phyloP scores from a whole-genome alignment of 805 yeast species.

The Pichia cabralensis region DNA sequence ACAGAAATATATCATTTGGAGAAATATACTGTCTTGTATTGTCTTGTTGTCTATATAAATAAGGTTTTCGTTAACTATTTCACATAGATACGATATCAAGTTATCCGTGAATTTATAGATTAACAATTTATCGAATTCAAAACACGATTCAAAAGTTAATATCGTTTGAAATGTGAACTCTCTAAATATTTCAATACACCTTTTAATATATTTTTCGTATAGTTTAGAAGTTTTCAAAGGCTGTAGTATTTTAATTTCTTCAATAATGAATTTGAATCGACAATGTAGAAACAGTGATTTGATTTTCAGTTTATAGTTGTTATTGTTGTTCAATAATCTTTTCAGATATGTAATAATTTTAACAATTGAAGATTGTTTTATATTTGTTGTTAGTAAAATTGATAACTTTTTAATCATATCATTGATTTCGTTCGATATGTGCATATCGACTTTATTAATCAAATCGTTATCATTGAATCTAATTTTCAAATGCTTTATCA shows the following conservation, averaged over 20 bases:
- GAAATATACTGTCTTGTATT: constrained; percentile 53
- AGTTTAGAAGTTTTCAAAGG: constrained; percentile 47
- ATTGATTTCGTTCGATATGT: constrained; percentile 45
- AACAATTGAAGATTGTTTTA: constrained; percentile 68
- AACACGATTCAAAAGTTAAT: constrained; percentile 54
- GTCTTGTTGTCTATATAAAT: too few relatives aligned
- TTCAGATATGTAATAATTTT: constrained; percentile 60
- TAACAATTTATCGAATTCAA: constrained; percentile 27
- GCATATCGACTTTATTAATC: constrained; percentile 38
- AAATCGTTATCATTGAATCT: constrained; percentile 56
- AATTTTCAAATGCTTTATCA: constrained; percentile 56
- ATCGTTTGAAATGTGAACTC: constrained; percentile 73
- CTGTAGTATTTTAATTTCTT: constrained; percentile 45
- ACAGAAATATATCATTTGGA: constrained; percentile 85
- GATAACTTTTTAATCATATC: constrained; percentile 62
- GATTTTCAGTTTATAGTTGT: constrained; percentile 19
- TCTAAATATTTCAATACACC: constrained; percentile 75
- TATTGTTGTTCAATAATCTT: constrained; percentile 11
- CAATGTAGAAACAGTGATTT: constrained; percentile 57
- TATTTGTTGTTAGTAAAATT: constrained; percentile 58
- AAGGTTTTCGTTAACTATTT: constrained; percentile 23
- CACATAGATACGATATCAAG: constrained; percentile 26
- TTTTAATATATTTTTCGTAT: constrained; percentile 54
- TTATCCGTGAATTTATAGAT: too few relatives aligned
- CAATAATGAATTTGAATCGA: constrained; percentile 54